Conservation (phyloP, 495 filamentous ascomycete species). For the Apodospora peruviana region DNA sequence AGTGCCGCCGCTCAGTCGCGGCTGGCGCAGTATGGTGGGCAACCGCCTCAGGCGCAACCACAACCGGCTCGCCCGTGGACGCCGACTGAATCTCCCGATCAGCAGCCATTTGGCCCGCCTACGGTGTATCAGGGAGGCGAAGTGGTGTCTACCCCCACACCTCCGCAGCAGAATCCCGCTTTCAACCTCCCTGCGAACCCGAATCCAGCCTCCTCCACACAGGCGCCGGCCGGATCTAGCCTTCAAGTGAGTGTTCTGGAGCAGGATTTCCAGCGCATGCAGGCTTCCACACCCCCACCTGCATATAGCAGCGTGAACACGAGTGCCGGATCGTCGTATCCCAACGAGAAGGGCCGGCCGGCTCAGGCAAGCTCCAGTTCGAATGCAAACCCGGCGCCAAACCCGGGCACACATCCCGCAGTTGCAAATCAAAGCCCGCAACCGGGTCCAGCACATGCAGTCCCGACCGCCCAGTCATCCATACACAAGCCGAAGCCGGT, state of each 20-base stretch:
- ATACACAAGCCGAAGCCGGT: slow-evolving; percentile 14
- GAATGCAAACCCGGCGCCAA: slow-evolving; percentile 22
- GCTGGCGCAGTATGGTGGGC: slow-evolving; percentile 61
- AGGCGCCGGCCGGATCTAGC: slow-evolving; percentile 17
- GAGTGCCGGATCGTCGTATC: slow-evolving; percentile 51
- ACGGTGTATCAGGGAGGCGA: slow-evolving; percentile 85
- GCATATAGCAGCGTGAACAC: slow-evolving; percentile 80
- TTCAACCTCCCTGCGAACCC: slow-evolving; percentile 28
- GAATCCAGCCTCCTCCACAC: slow-evolving; percentile 12
- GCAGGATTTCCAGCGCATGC: slow-evolving; percentile 83
- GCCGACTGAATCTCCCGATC: slow-evolving; percentile 85
- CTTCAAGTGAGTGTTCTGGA: slow-evolving; percentile 63
- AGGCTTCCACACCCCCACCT: slow-evolving; percentile 81
- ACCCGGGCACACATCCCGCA: neutral
- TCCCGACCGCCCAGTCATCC: slow-evolving; percentile 3
- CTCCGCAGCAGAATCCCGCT: slow-evolving; percentile 18
- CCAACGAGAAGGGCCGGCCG: slow-evolving; percentile 65
- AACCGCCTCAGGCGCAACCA: slow-evolving; percentile 24
- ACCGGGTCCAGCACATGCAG: slow-evolving; percentile 1
- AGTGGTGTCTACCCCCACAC: slow-evolving; percentile 36
- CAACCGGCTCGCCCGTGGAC: slow-evolving; percentile 80
- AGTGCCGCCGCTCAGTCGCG: slow-evolving; percentile 78
- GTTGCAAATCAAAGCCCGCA: slow-evolving; percentile 2
- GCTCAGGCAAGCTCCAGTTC: slow-evolving; percentile 32
- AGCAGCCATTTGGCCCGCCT: slow-evolving; percentile 84